Base-by-base conservation (phyloP, 352 stramenopile species). In the Pythium sp. region DNA sequence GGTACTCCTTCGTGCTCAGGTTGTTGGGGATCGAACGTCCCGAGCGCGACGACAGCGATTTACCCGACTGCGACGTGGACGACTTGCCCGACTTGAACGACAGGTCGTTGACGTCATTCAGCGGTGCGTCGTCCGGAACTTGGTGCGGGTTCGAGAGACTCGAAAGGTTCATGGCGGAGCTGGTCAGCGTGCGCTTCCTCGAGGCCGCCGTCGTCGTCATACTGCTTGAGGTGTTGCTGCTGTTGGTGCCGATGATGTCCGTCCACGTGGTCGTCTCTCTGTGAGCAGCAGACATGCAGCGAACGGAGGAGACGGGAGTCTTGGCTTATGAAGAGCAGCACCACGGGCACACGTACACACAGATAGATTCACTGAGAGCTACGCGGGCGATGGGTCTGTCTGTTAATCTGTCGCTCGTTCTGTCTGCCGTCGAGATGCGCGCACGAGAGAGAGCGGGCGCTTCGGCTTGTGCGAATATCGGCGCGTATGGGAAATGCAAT, bases 161-260 rank as follows among this genome's bases (percentile, higher is more conserved):
- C 36, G 36, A 43, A 11, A 43, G 36, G 11, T 43, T 30, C 24
- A 11, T 62, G 51, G 34, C 55, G 12, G 53, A 47, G 57, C 46
- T 32, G n/a, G 65, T 71, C 58, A 71, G 65, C 58, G 65, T 71
- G 58, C 65, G 65, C 58, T 71, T 71, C 24, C 65, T 49, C 6
- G 58, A 60, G 9, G 65, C 36, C 18, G 43, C 9, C 1, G 55
- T 51, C 62, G 36, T 43, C 36, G 36, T 43, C 36, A 68, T 68
- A n/a, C 36, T 61, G 32, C 49, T 58, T 51, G 24, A 62, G 24
- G 28, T 55, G 38, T 11, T 41, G 63, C n/a, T n/a, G 32, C n/a
- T n/a, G 32, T 38, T 62, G 26, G 53, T 61, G 55, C 55, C 55
- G 55, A 62, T 49, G 43, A 65, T 49, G 60, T 65, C 60, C 15